Percentiles rank a stretch among this genome's conserved stretches.
phyloP scores from a whole-genome alignment of 2,329 filamentous ascomycete species.

The Stemphylium beticola region DNA sequence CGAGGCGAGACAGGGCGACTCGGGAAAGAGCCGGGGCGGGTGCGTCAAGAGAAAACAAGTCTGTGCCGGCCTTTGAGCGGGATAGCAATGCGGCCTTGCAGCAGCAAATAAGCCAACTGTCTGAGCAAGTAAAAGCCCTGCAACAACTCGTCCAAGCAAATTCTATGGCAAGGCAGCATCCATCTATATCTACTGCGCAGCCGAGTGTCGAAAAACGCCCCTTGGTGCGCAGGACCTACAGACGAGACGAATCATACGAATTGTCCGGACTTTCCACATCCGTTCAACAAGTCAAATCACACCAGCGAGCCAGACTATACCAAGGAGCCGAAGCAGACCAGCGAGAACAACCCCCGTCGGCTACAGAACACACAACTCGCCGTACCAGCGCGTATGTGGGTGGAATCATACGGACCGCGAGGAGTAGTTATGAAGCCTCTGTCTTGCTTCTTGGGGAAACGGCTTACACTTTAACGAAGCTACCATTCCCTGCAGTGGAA shows the following conservation, averaged over 20 bases:
- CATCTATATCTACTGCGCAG: background rate
- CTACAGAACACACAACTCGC: too few species aligned
- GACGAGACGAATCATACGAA: too few species aligned
- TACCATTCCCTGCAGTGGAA: background rate
- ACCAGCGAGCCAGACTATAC: too few species aligned
- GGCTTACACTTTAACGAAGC: background rate
- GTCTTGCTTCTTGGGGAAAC: background rate
- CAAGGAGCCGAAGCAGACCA: too few species aligned
- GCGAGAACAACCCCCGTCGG: too few species aligned
- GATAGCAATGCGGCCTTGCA: background rate
- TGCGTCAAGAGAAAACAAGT: background rate
- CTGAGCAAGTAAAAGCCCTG: conserved; percentile 21
- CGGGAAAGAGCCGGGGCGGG: background rate
- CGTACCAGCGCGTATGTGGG: background rate
- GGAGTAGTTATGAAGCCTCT: background rate
- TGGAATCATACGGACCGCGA: background rate
- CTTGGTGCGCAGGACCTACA: too few species aligned
- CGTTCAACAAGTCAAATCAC: too few species aligned
- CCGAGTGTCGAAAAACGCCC: too few species aligned
- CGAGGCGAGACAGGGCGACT: background rate
- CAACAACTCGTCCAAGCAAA: conserved; percentile 12
- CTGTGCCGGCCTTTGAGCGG: background rate
- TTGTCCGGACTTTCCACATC: too few species aligned
- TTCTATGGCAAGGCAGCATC: background rate
- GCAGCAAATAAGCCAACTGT: conserved; percentile 21